Evolutionary conservation across 140 eudicot species (phyloP).

Genomic region (Anethum foeniculum): DNA sequence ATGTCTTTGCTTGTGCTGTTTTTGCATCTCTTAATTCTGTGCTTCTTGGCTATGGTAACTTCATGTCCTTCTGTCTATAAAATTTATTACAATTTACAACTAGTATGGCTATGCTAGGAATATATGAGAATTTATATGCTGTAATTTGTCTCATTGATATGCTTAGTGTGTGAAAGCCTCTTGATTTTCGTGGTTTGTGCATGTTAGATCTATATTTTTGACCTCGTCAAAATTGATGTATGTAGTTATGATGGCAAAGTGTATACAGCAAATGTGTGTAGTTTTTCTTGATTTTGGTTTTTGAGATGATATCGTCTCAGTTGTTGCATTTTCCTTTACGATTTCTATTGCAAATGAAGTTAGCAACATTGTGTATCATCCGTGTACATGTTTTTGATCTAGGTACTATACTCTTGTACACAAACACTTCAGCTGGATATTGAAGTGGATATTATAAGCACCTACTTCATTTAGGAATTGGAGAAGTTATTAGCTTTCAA

Average conservation of each 20-base stretch:
- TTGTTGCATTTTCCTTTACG: not conserved
- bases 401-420: not conserved
- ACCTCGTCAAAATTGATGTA: not conserved
- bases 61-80: not conserved
- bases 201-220: not conserved
- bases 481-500: not conserved
- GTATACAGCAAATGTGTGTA: not conserved
- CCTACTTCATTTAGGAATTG: not conserved
- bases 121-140: not conserved
- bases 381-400: not conserved
- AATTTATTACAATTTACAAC: not conserved
- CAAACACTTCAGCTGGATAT: not conserved
- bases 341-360: not conserved
- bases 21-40: slow-evolving; percentile 91
- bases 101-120: not conserved
- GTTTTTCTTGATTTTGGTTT: not conserved
- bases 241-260: not conserved
- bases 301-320: not conserved
- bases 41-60: slow-evolving; percentile 84
- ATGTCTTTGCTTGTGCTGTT: slow-evolving; percentile 77
- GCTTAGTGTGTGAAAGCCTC: not conserved
- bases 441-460: not conserved
- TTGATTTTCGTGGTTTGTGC: not conserved
- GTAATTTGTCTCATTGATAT: not conserved
- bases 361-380: not conserved